Base-by-base conservation (phyloP, 1,284 basidiomycete species). In the Leccinum griseonigrum region DNA sequence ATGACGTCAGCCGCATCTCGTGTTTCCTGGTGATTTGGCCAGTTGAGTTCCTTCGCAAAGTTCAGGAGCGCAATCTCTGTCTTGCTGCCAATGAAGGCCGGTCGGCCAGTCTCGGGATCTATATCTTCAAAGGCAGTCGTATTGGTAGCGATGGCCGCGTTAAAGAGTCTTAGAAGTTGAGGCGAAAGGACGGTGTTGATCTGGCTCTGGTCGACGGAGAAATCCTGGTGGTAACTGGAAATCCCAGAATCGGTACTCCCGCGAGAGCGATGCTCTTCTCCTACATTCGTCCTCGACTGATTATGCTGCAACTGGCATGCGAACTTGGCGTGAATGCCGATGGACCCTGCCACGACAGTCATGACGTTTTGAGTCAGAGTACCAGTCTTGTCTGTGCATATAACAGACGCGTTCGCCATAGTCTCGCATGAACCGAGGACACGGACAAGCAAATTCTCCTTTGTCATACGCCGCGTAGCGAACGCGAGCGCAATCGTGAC, bases 361-460 rank as follows among this genome's bases (percentile, higher is more conserved):
- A 99, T 99, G 70, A 82, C 82, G 79, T 98, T 98, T 73, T 95
- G 91, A 0, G 97, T 98, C 29, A 95, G 86, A 7, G 95, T 92
- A 55, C 93, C 93, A 1, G 95, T 97, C 81, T 98, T 98, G 81
- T 97, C 95, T 22, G 95, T 98, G 78, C 95, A 98, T 31, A 98
- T 85, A 64, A 98, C 96, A 26, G 91, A 97, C 13, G 95, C 93
- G 73, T 98, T 98, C 36, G 93, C 97, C 96, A 98, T 99, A 7
- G 94, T 98, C 81, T 98, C 97, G 77, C 97, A 99, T 29, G 94
- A 95, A 13, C 94, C 92, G 38, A 99, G 85, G 3, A 98, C 91
- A 66, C 97, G 94, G 18, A 99, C 97, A 54, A 99, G 87, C 0
- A 99, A 81, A 64, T 97, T 97, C 75, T 95, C 92, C 72, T 90